Conservation (phyloP, 2,329 filamentous ascomycete genomes). For the Penicillium sp. region DNA sequence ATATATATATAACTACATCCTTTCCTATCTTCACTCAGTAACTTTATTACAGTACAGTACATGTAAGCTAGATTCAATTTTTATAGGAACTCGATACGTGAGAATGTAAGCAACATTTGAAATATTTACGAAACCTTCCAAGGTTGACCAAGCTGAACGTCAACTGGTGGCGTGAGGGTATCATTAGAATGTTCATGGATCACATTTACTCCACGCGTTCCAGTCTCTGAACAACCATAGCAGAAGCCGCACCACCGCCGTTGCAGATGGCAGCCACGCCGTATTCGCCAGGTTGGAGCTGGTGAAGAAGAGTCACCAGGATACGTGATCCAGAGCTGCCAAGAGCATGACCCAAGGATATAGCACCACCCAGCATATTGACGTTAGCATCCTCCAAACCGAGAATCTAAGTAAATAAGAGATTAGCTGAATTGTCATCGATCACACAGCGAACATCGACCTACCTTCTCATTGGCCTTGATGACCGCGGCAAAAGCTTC, state of each 20-base stretch:
- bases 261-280: constrained; percentile 97
- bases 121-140: neutral
- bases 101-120: neutral
- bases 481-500: constrained; percentile 96
- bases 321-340: constrained; percentile 93
- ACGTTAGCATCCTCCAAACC: constrained; percentile 76
- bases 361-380: constrained; percentile 86
- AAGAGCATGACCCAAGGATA: constrained; percentile 86
- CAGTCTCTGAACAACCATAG: constrained; percentile 84
- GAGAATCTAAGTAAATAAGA: constrained; percentile 60
- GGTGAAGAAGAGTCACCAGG: constrained; percentile 84
- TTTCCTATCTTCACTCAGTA: no score
- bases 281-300: constrained; percentile 88
- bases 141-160: neutral
- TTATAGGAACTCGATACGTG: no score
- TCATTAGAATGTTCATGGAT: neutral
- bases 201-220: constrained; percentile 49
- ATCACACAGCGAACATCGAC: neutral
- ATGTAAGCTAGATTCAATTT: no score
- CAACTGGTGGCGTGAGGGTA: neutral
- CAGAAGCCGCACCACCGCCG: constrained; percentile 87
- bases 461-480: constrained; percentile 85
- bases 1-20: no score
- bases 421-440: constrained; percentile 8
- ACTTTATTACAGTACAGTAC: no score